Percentiles rank a stretch among this genome's conserved stretches.
Conservation (phyloP, 192 early-diverging fungal species). For the Irineochytrium annulatum region DNA sequence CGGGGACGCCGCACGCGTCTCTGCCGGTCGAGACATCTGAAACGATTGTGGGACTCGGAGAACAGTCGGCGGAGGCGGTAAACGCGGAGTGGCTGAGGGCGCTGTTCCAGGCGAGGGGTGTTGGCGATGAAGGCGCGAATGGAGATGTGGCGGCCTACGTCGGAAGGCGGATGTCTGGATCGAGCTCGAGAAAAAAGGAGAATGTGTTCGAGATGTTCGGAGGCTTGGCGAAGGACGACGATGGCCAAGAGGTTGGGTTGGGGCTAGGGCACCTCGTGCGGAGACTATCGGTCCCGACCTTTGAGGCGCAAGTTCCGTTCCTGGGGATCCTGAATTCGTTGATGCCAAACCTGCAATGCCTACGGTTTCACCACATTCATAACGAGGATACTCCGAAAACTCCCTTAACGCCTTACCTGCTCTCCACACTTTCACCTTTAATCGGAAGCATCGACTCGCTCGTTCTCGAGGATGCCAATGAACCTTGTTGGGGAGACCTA, state of each 20-base stretch:
- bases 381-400: constrained; percentile 1
- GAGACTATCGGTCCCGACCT: constrained; percentile 13
- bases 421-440: constrained; percentile 27
- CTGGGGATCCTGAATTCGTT: constrained; percentile 15
- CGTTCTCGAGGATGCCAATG: constrained; percentile 41
- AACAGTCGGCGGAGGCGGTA: too few relatives aligned
- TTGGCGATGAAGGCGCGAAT: neutral
- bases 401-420: constrained; percentile 3
- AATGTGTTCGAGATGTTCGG: neutral
- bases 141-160: too few relatives aligned
- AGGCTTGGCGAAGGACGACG: neutral
- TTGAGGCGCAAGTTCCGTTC: constrained; percentile 12
- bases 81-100: too few relatives aligned
- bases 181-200: neutral
- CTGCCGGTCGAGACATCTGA: too few relatives aligned
- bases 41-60: too few relatives aligned
- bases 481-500: constrained; percentile 36
- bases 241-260: neutral
- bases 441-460: constrained; percentile 24
- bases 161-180: neutral
- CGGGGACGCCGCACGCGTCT: too few relatives aligned
- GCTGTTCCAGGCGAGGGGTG: neutral
- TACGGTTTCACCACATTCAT: constrained; percentile 22
- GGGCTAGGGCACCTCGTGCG: neutral
- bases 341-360: constrained; percentile 18